Evolutionary conservation across 306 rosid genomes (phyloP), one percentile per base, ranked within the genome.

Genomic region (Luffa acutangula): DNA sequence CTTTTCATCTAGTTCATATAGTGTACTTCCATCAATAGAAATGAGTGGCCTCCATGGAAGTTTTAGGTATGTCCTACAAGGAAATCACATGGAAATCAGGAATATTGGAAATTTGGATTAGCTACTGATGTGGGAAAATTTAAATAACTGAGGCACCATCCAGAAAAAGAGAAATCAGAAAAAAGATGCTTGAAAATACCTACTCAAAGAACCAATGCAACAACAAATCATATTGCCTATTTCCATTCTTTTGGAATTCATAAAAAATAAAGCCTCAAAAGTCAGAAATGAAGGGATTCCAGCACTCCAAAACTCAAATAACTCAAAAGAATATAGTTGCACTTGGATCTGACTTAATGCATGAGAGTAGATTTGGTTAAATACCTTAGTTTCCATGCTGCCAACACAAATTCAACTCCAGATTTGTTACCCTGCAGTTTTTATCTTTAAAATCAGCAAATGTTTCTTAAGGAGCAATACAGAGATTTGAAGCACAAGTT

Each of bases 11-110:
- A 90, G 83, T 84, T 92, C 97, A 58, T 94, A 94, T 10, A 77
- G 54, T 59, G 97, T 92, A 74, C 87, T 89, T 86, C 97, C 98
- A 56, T 88, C 86, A 18, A 94, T 88, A 62, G 86, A 85, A 79
- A 90, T 90, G 56, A 90, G 87, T 71, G 98, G 98, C 81, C 90
- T 91, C 98, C 98, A 91, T 20, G 97, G 98, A 79, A 94, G 95
- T 81, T 89, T 92, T 62, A 92, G 86, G 84, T 89, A 85, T 71
- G 97, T 94, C 90, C 98, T 94, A 89, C 88, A 84, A 72, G 59
- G 21, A 13, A 64, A 66, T 25, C 81, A 75, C 56, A 85, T 52
- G 36, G 80, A 14, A 12, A 6, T 75, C 46, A 21, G 75, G 43
- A 34, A 51, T 34, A 18, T 54, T 53, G 63, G 45, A 25, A 36